Evolutionary conservation across 305 asterid species (phyloP).

Genomic region (Rubia tinctorum): DNA sequence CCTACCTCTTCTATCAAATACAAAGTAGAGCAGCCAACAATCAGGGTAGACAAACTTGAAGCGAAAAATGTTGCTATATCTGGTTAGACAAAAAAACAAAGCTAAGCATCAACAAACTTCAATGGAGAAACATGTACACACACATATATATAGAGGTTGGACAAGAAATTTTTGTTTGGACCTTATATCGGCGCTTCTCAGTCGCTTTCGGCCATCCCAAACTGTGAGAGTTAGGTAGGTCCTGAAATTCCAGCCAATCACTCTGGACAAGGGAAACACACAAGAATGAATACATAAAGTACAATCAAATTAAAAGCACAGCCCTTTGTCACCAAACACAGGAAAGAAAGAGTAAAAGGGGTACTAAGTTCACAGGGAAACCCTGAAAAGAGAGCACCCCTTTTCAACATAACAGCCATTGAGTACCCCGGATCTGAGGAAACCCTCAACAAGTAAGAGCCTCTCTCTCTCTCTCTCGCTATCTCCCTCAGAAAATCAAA

Average conservation of each 20-base stretch:
- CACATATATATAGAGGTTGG: constrained; percentile 26
- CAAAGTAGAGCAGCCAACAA: constrained; percentile 23
- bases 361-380: constrained; percentile 65
- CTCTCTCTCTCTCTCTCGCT: constrained; percentile 11
- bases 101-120: constrained; percentile 36
- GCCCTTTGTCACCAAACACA: constrained; percentile 32
- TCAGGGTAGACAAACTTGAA: constrained; percentile 15
- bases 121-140: constrained; percentile 28
- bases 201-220: constrained; percentile 20
- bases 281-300: constrained; percentile 7
- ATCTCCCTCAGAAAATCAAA: no score
- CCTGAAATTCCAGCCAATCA: constrained; percentile 37
- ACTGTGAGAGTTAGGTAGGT: constrained; percentile 16
- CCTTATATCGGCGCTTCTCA: constrained; percentile 26
- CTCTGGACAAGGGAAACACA: constrained; percentile 21
- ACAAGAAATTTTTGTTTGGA: constrained; percentile 20
- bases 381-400: constrained; percentile 46
- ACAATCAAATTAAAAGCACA: constrained; percentile 3
- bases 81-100: constrained; percentile 29
- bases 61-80: constrained; percentile 39
- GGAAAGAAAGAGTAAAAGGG: constrained; percentile 24
- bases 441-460: constrained; percentile 40
- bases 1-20: constrained; percentile 31
- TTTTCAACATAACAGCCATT: constrained; percentile 35
- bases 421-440: constrained; percentile 89